These are phyloP conservation scores for Pichia phayaonensis DNA, from an alignment of 805 yeast species.

Conservation along the genomic window DNA sequence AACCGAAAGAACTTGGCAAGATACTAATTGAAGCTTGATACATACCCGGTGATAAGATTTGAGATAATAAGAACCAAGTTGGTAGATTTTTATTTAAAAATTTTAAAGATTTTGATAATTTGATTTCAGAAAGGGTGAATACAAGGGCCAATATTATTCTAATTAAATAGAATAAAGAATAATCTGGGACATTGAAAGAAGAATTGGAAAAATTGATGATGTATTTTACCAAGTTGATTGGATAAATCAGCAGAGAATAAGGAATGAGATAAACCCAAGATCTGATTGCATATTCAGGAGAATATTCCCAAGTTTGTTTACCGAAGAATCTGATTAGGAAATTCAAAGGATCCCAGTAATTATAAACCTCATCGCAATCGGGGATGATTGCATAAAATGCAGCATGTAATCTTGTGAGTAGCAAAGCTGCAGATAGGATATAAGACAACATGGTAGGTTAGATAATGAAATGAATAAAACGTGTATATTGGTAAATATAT, in stretches of 20 bases:
- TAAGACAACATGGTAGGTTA: not conserved
- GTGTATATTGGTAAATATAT: too few species aligned
- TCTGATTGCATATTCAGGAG: constrained; percentile 81
- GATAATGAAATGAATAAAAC: too few species aligned
- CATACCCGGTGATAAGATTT: constrained; percentile 69
- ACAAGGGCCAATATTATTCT: constrained; percentile 37
- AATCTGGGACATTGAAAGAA: constrained; percentile 7
- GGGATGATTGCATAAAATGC: constrained; percentile 61
- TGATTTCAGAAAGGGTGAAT: constrained; percentile 45
- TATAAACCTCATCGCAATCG: constrained; percentile 89
- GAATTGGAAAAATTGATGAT: not conserved
- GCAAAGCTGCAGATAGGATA: constrained; percentile 2
- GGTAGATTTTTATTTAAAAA: constrained; percentile 36
- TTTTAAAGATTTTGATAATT: constrained; percentile 37
- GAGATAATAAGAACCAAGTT: constrained; percentile 55
- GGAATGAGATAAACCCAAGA: constrained; percentile 74
- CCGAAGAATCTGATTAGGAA: constrained; percentile 74
- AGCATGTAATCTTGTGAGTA: constrained; percentile 14
- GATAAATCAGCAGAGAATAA: constrained; percentile 25
- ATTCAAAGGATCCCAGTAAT: constrained; percentile 93
- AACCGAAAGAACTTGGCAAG: constrained; percentile 75
- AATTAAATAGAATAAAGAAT: constrained; percentile 43
- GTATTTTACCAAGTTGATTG: constrained; percentile 13
- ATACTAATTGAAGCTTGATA: constrained; percentile 83
- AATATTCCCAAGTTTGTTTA: constrained; percentile 93